A percentile compares a stretch with the other conserved stretches of the same genome.
These are phyloP conservation scores for Populus tomentosa DNA, from an alignment of 441 rosid species.

Conservation along the genomic window DNA sequence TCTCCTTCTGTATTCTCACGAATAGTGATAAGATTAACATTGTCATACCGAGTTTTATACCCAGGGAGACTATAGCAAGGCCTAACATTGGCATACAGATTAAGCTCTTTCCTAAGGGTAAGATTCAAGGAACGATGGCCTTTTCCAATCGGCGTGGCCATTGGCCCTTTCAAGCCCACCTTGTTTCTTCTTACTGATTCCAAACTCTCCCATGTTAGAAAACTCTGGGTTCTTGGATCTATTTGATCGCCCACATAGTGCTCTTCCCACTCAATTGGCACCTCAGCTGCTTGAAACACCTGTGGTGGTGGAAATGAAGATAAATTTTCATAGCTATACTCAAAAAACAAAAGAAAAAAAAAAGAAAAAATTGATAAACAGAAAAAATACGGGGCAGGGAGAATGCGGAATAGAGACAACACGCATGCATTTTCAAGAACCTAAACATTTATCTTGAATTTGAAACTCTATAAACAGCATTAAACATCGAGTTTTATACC, in stretches of 20 bases:
- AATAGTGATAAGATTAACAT: constrained; percentile 86
- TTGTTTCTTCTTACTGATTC: constrained; percentile 68
- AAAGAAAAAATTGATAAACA: background rate
- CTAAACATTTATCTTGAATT: no score
- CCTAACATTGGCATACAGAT: constrained; percentile 91
- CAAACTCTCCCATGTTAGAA: constrained; percentile 92
- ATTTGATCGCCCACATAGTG: constrained; percentile 69
- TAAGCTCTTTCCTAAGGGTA: constrained; percentile 90
- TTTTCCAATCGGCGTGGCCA: constrained; percentile 99
- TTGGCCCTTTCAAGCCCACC: constrained; percentile 98
- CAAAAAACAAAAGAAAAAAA: background rate
- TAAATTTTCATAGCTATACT: background rate
- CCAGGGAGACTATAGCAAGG: constrained; percentile 97
- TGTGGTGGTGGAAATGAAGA: constrained; percentile 20
- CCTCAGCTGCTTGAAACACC: constrained; percentile 79
- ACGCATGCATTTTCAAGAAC: no score
- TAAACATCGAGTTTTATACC: background rate
- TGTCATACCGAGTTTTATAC: constrained; percentile 87
- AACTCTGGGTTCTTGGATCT: constrained; percentile 94
- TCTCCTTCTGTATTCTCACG: constrained; percentile 99
- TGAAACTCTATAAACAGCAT: background rate
- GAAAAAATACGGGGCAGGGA: no score
- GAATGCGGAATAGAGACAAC: no score
- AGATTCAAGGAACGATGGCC: constrained; percentile 98
- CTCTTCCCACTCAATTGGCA: constrained; percentile 90